Base-by-base conservation (phyloP, 768 basidiomycete species). In the Tephrocybe sp. region DNA sequence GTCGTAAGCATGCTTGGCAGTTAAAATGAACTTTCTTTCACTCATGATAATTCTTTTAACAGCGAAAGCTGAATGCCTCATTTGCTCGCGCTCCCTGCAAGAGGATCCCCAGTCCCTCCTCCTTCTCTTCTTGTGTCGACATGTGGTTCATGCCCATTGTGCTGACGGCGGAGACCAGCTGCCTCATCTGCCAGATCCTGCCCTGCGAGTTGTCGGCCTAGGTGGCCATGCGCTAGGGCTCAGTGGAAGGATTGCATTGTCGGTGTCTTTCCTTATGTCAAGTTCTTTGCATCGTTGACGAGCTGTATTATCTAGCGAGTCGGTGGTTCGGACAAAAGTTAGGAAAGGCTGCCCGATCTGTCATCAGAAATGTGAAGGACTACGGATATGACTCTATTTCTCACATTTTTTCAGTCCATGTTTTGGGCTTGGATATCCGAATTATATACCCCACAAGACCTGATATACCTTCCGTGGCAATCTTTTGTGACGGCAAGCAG, bases 81-180 rank as follows among this genome's bases (percentile, higher is more conserved):
- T 95, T 19, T 97, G 94, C 61, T 60, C 67, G 3, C 72, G 75
- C 7, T 72, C 82, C 0, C 65, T 92, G 34, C 79, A 79, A 47
- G 78, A 83, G 45, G 72, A 70, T 9, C 75, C 84, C 1, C 78
- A 85, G 39, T 73, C 79, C 3, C 71, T 91, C n/a, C 62, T 81
- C 3, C 64, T 97, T 3, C 67, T 93, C 23, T 97, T 91, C 67
- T 72, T 97, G 9, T 97, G 94, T 65, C 85, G 90, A 31, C 94
- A 97, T 62, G 79, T 88, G 40, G 87, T 93, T 0, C 94, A 97
- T 61, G 86, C 87, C 0, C 70, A 74, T 7, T 96, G 94, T 58
- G 80, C 87, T 0, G 80, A 74, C n/a, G 82, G 84, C 9, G 77
- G 75, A 5, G 82, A 84, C 33, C 70, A 80, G 2, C 71, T 93